Conservation (phyloP, 2,329 filamentous ascomycete species). For the Penicillium hordei region DNA sequence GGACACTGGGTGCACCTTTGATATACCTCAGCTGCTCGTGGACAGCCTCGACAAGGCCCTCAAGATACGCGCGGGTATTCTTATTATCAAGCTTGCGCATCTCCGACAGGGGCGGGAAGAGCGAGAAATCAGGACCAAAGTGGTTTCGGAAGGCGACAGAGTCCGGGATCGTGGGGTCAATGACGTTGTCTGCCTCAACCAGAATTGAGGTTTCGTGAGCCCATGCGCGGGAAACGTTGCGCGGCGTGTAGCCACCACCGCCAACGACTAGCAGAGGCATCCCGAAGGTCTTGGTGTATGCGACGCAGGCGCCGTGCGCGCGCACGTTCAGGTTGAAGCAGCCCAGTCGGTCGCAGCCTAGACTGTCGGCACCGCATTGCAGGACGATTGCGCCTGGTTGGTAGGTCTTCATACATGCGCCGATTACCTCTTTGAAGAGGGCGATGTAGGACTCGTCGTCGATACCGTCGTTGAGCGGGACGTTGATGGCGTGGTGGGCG, state of each 20-base stretch:
- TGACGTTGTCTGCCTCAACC: slow-evolving; percentile 69
- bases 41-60: slow-evolving; percentile 73
- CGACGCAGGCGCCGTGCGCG: slow-evolving; percentile 87
- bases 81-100: slow-evolving; percentile 67
- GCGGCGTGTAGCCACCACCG: slow-evolving; percentile 92
- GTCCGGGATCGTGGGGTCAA: slow-evolving; percentile 71
- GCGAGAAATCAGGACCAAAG: slow-evolving; percentile 80
- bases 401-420: slow-evolving; percentile 76
- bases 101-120: slow-evolving; percentile 86
- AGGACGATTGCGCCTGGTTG: slow-evolving; percentile 88
- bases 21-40: slow-evolving; percentile 86
- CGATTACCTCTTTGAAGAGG: slow-evolving; percentile 80
- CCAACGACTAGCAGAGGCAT: slow-evolving; percentile 88
- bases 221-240: slow-evolving; percentile 96
- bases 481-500: slow-evolving; percentile 85
- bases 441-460: slow-evolving; percentile 84
- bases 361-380: slow-evolving; percentile 91
- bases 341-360: slow-evolving; percentile 89
- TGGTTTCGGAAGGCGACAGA: slow-evolving; percentile 84
- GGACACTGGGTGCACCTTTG: slow-evolving; percentile 79
- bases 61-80: slow-evolving; percentile 73
- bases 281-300: slow-evolving; percentile 77
- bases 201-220: slow-evolving; percentile 93
- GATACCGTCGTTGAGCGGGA: slow-evolving; percentile 86
- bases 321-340: slow-evolving; percentile 96